Conservation (phyloP, 2,329 filamentous ascomycete genomes). For the Sordariomycetes sp. region DNA sequence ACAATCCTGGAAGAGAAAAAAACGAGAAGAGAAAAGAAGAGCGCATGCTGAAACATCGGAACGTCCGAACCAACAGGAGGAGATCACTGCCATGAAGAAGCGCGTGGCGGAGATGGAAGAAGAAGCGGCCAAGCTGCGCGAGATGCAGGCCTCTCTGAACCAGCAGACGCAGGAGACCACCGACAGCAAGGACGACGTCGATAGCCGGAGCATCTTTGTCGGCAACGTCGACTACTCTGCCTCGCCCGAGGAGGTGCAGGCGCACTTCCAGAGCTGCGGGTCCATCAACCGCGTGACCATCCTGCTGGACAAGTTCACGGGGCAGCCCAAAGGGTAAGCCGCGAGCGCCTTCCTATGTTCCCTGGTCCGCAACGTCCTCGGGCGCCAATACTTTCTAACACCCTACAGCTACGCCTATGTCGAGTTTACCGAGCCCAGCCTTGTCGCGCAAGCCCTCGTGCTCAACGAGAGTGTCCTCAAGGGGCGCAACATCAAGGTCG, state of each 20-base stretch:
- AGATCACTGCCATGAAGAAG: conserved; percentile 80
- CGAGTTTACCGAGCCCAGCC: conserved; percentile 87
- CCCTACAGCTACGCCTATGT: conserved; percentile 84
- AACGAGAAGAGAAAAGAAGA: neutral
- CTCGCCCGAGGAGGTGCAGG: conserved; percentile 94
- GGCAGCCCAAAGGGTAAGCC: conserved; percentile 93
- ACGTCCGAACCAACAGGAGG: conserved; percentile 40
- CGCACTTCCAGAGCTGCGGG: conserved; percentile 94
- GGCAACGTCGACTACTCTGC: conserved; percentile 98
- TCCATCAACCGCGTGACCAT: conserved; percentile 98
- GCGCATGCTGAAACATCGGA: neutral
- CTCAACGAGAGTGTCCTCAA: conserved; percentile 96
- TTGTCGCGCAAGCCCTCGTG: conserved; percentile 87
- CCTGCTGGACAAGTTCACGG: conserved; percentile 93
- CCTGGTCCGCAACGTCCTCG: neutral
- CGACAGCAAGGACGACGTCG: conserved; percentile 92
- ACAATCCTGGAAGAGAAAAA: neutral
- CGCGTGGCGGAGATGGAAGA: conserved; percentile 85
- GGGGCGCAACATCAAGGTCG: conserved; percentile 88
- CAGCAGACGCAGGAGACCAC: conserved; percentile 72
- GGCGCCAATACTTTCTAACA: neutral
- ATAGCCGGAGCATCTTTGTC: conserved; percentile 92
- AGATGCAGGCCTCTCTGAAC: conserved; percentile 81
- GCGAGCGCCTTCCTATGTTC: neutral
- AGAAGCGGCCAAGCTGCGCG: conserved; percentile 73